Conservation (phyloP, 2,329 filamentous ascomycete genomes). For the Didymella pomorum region DNA sequence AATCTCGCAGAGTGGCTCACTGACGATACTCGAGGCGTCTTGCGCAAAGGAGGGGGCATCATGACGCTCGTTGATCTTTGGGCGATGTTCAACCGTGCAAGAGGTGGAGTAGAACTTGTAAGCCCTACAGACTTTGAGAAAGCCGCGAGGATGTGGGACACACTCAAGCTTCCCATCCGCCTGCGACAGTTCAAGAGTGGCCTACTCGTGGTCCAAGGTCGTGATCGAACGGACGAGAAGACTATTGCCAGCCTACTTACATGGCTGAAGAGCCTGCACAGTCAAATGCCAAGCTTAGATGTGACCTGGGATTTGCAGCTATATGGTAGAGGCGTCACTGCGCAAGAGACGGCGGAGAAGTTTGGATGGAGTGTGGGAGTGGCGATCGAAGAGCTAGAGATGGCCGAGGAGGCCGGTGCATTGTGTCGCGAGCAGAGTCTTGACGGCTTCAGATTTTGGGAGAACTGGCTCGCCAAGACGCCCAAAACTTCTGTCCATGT, state of each 20-base stretch:
- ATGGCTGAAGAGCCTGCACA: conserved; percentile 80
- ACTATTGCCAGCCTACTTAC: conserved; percentile 77
- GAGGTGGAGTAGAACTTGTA: conserved; percentile 92
- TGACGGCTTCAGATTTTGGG: conserved; percentile 92
- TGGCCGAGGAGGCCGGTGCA: conserved; percentile 90
- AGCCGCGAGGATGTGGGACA: conserved; percentile 87
- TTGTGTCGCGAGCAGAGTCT: conserved; percentile 91
- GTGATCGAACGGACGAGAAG: conserved; percentile 88
- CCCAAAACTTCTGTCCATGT: conserved; percentile 8
- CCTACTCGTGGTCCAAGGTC: conserved; percentile 89
- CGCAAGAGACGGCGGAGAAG: conserved; percentile 84
- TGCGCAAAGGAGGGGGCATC: conserved; percentile 50
- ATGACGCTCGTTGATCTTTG: conserved; percentile 52
- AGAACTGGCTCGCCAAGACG: conserved; percentile 65
- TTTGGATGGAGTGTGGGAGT: conserved; percentile 99
- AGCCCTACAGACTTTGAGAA: conserved; percentile 92
- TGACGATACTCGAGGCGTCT: conserved; percentile 48
- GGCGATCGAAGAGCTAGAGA: conserved; percentile 92
- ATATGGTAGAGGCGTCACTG: conserved; percentile 87
- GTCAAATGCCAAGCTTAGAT: conserved; percentile 69
- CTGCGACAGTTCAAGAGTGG: conserved; percentile 90
- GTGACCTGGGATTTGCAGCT: conserved; percentile 76
- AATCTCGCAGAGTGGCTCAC: conserved; percentile 52
- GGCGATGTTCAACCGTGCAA: conserved; percentile 84
- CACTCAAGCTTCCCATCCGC: conserved; percentile 83